Base-by-base conservation (phyloP, 352 stramenopile genomes). In the Pythium vanterpoolii region DNA sequence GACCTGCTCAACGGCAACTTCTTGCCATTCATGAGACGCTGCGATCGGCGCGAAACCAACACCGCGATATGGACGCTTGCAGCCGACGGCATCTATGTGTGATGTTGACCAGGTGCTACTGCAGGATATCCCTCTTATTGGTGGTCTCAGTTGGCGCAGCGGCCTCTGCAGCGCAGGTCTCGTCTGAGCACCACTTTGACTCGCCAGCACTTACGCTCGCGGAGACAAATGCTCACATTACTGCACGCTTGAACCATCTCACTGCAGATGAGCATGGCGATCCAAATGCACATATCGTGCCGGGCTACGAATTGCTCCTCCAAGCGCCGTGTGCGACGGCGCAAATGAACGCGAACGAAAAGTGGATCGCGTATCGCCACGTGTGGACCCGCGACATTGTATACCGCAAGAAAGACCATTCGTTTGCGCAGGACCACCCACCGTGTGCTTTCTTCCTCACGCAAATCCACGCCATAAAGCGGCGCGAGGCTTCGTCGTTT, bases 311-410 rank as follows among this genome's bases (percentile, higher is more conserved):
- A 28, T 30, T 49, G 46, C 38, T 68, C 14, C n/a, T 63, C 3
- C 14, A 43, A n/a, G 53, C 48, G 46, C 24, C 39, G 24, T 68
- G 61, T 27, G 52, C 46, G 7, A 68, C 60, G 4, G 60, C 36
- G 3, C 14, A 10, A 23, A 42, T 60, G 30, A 58, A 63, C 28
- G 48, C 39, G 16, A 27, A 63, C 40, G 53, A 63, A 43, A 31
- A 51, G 11, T 68, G 61, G 61, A 40, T 58, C 53, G 53, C 54
- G 24, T 68, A 63, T 38, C 49, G 51, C n/a, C 24, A 63, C 18
- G 4, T 18, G n/a, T 31, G n/a, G 0, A 45, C 45, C 0, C 26
- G 19, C 2, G 43, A 58, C 38, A 30, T 63, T 2, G 18, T 55
- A 13, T 67, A 62, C 18, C 52, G 61, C 7, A 62, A 54, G n/a